Evolutionary conservation across 306 rosid genomes (phyloP), one percentile per base, ranked within the genome.

Genomic region (Coriaria nepalensis): DNA sequence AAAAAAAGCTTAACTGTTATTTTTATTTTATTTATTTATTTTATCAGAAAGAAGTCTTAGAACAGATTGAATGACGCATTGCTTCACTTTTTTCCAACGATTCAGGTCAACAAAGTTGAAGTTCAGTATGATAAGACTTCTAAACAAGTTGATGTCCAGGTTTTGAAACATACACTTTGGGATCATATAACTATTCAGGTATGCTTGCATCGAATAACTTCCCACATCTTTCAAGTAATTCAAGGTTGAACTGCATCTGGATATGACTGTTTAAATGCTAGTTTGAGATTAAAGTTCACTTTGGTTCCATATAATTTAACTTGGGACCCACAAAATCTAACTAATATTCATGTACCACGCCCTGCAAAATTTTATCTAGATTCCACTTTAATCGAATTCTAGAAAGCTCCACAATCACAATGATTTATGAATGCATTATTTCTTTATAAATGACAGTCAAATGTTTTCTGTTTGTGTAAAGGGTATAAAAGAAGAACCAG

Each of bases 101-200:
- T 47, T 9, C 76, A 90, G 94, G 94, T 90, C 58, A 85, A 74
- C 58, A 90, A 90, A 82, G 73, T 81, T 49, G 83, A 90, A 75
- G 98, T 90, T 35, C 85, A 79, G 64, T 85, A 73, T 55, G 98
- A 85, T 79, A 90, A 79, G 75, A 85, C 95, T 45, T 79, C 98
- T 47, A 90, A 81, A 59, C 94, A 81, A 77, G 98, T 90, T 38
- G 95, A 85, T 44, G 98, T 81, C 65, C 87, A 90, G 68, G 87
- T 65, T 13, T 70, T 90, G 49, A 90, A 90, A 71, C 62, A 55
- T 57, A 81, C 94, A 20, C 82, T 85, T 40, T 90, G 95, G 98
- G 75, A 67, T 56, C 78, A 69, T 49, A 72, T 81, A 60, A 47
- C 78, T 39, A 40, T 20, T 57, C 70, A 75, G 94, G 98, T 90